Evolutionary conservation across 164 flowering plant species (phyloP), one percentile per base, ranked within the genome.

Genomic region (Umbellularia californica): DNA sequence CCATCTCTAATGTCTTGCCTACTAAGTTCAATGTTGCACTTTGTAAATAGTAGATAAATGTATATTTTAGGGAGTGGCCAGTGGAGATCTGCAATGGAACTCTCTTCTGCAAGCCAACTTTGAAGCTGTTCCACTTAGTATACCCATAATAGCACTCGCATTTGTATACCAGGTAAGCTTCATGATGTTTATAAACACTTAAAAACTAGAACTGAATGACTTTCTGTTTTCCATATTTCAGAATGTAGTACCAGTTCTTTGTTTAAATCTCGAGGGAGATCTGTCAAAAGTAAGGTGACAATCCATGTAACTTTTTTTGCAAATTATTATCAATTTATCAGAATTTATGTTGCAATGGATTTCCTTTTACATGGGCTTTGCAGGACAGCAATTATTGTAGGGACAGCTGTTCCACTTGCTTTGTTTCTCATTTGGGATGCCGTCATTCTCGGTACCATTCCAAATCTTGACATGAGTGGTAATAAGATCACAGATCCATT

Each of bases 181-280:
- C 55, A 50, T 50, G 41, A 71, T 65, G 65, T 70, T 63, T 72
- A n/a, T 28, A 50, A 68, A 24, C 62, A 17, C 52, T 73, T 63
- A 22, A 35, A 23, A 11, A 71, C 58, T 72, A 51, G 72, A 62
- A 62, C n/a, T 72, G 64, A 22, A 63, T 64, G 73, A 70, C 55
- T 72, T 27, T 27, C 9, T 71, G 41, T 30, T 60, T 28, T 70
- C 62, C 35, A 3, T 77, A 7, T 75, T 67, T 60, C 94, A 95
- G 97, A 95, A 95, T 83, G 98, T 93, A 3, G 97, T 95, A 22
- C 97, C 97, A 68, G 97, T 95, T 76, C 88, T 95, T 74, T 95
- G 97, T 79, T 90, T 95, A 25, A 84, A 95, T 88, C 90, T 95
- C 72, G 97, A 95, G 83, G 98, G 98, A 68, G 65, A 93, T 85